These are phyloP conservation scores for Athelia psychrophila DNA, from an alignment of 1,284 basidiomycete species.

Conservation along the genomic window DNA sequence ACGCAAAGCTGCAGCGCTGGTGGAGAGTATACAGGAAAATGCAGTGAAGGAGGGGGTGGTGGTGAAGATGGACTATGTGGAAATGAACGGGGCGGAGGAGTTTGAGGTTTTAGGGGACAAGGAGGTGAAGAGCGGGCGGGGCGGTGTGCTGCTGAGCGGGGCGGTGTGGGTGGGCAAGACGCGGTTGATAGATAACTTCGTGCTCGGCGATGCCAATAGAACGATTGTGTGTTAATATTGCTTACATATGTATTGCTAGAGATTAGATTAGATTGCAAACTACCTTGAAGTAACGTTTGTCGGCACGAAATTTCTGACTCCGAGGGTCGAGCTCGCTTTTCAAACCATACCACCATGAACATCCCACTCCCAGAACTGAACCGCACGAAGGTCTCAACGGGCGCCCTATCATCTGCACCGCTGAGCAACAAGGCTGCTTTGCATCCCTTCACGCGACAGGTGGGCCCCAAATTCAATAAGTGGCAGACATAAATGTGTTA, in stretches of 20 bases:
- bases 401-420: slow-evolving; percentile 25
- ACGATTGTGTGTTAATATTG: neutral
- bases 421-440: slow-evolving; percentile 31
- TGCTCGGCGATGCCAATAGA: slow-evolving; percentile 54
- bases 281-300: too few species aligned
- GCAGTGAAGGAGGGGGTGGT: slow-evolving; percentile 48
- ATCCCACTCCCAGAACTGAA: neutral
- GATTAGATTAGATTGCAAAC: neutral
- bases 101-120: slow-evolving; percentile 51
- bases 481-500: neutral
- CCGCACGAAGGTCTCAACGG: slow-evolving; percentile 30
- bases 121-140: slow-evolving; percentile 17
- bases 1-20: slow-evolving; percentile 36
- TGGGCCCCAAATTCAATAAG: slow-evolving; percentile 17
- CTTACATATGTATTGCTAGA: neutral
- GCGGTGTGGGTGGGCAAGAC: slow-evolving; percentile 88
- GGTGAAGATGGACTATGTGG: slow-evolving; percentile 81
- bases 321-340: too few species aligned
- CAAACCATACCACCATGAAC: neutral
- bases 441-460: slow-evolving; percentile 54
- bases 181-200: slow-evolving; percentile 90
- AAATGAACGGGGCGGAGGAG: slow-evolving; percentile 81
- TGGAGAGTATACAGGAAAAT: slow-evolving; percentile 30
- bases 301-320: neutral
- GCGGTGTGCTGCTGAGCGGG: slow-evolving; percentile 79